These are phyloP conservation scores for Capsicum rhomboideum DNA, from an alignment of 257 asterid genomes.

Conservation along the genomic window DNA sequence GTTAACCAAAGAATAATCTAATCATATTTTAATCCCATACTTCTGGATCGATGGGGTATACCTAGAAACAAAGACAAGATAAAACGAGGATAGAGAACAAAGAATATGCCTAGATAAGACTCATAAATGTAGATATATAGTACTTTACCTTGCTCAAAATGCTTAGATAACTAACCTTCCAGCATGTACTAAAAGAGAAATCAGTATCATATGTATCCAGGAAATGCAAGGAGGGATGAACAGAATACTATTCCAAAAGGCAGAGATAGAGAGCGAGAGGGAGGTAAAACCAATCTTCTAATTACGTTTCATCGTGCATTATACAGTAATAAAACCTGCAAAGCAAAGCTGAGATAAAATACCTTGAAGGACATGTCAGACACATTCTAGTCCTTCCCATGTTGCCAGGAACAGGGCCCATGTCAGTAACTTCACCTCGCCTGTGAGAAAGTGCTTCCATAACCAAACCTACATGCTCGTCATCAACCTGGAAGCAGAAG, in stretches of 20 bases:
- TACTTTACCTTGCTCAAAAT: not conserved
- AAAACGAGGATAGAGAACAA: not conserved
- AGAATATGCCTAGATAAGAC: not conserved
- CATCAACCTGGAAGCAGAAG: conserved; percentile 59
- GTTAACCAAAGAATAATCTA: not conserved
- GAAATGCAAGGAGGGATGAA: not conserved
- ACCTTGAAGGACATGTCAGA: conserved; percentile 96
- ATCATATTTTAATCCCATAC: not conserved
- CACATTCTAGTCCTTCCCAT: conserved; percentile 84
- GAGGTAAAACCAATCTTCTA: not conserved
- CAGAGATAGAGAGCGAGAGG: not conserved
- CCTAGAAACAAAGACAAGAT: not conserved
- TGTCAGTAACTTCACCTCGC: conserved; percentile 81
- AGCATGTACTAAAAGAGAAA: not conserved
- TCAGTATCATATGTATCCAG: not conserved
- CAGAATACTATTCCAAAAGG: not conserved
- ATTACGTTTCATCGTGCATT: not conserved
- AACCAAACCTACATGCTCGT: conserved; percentile 88
- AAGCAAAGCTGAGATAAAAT: conserved; percentile 10
- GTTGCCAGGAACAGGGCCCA: conserved; percentile 96
- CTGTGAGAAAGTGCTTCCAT: conserved; percentile 98
- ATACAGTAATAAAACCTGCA: not conserved
- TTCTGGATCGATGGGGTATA: not conserved
- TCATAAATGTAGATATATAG: not conserved
- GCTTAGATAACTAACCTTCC: not conserved